Base-by-base conservation (phyloP, 106 monocot genomes). In the Apostasia ramifera region DNA sequence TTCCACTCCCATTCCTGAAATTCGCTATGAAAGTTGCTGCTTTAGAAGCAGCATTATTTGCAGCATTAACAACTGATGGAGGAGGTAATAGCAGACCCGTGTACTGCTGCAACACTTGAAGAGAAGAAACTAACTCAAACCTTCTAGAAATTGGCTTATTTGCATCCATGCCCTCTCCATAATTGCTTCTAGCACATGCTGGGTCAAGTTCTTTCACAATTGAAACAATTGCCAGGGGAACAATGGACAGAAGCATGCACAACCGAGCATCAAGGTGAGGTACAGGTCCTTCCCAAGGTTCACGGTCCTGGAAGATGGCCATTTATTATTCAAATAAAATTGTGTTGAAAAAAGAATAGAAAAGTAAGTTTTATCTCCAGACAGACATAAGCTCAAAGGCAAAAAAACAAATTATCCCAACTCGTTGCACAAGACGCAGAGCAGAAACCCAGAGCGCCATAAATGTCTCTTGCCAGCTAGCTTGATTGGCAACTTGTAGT, bases 391-490 rank as follows among this genome's bases (percentile, higher is more conserved):
- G 38, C 38, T 58, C 8, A 40, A 37, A 38, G 45, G 8, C 11
- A 46, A 5, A 56, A 60, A 66, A 68, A 63, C 8, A 40, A 14
- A 54, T 39, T 63, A 73, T 88, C 79, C 76, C 63, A 83, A 95
- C 95, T 79, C 91, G 80, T 77, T 95, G 88, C n/a, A 92, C 78
- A 72, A 91, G 86, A 26, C 86, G 77, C 44, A 92, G 88, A 59
- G 86, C 82, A 44, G 95, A 91, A 78, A 92, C 44, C 95, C 95
- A 95, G 41, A 95, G 80, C 77, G 88, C 89, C 77, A 81, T 81
- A 78, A 95, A 95, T 10, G 95, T 92, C 53, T 95, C 95, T 66
- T 92, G 95, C 95, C 95, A 95, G 72, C 78, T 89, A 38, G 95
- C 91, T 59, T 82, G 80, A 66, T 95, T 95, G 65, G 85, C 57